Percentiles rank a stretch among this genome's conserved stretches.
Evolutionary conservation across 1,139 yeast genomes (phyloP).

Genomic region (Scheffersomyces quercinus): DNA sequence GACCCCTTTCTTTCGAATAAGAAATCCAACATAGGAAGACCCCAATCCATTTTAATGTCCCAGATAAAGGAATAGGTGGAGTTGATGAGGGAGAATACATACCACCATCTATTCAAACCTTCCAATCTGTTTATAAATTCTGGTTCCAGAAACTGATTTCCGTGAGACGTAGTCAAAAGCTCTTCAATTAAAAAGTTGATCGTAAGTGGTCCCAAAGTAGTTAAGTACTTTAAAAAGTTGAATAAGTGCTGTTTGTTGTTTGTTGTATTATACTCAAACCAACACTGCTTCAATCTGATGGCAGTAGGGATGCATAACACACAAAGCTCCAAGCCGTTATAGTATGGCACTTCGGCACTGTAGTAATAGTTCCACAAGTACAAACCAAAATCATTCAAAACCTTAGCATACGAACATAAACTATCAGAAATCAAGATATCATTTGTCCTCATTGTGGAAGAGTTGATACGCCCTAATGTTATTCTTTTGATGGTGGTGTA

Average conservation of each 20-base stretch:
- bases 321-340: conserved; percentile 45
- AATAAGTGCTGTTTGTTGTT: conserved; percentile 56
- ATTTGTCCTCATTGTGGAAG: conserved; percentile 60
- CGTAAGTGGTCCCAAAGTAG: conserved; percentile 66
- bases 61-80: conserved; percentile 80
- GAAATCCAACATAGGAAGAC: conserved; percentile 53
- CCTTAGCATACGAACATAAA: conserved; percentile 74
- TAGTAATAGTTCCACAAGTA: conserved; percentile 35
- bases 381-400: conserved; percentile 63
- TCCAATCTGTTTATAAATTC: conserved; percentile 11
- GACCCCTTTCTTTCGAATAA: conserved; percentile 14
- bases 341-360: conserved; percentile 26
- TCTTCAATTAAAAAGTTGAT: conserved; percentile 40
- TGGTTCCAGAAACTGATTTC: conserved; percentile 3
- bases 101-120: conserved; percentile 45
- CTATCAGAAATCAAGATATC: conserved; percentile 83
- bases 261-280: conserved; percentile 60
- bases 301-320: conserved; percentile 62
- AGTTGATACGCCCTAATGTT: conserved; percentile 55
- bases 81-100: conserved; percentile 54
- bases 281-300: conserved; percentile 79
- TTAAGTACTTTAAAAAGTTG: conserved; percentile 73
- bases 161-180: conserved; percentile 7
- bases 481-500: conserved; percentile 55
- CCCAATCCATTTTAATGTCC: conserved; percentile 93